A percentile compares a stretch with the other conserved stretches of the same genome.
Conservation (phyloP, 2,329 filamentous ascomycete genomes). For the Cladosporium oxysporum region DNA sequence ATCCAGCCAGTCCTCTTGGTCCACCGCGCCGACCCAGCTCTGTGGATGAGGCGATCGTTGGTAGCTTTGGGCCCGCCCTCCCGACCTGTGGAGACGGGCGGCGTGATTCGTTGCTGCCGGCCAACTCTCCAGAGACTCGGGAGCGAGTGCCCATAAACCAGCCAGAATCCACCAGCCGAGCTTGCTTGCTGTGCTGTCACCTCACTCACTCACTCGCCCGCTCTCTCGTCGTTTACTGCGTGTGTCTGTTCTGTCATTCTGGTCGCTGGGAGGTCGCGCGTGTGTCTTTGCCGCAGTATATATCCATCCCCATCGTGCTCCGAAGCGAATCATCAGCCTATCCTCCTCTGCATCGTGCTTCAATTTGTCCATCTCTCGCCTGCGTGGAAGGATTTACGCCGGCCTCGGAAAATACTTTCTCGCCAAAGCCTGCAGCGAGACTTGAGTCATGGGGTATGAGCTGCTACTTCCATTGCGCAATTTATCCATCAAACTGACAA, state of each 20-base stretch:
- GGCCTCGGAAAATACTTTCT: background rate
- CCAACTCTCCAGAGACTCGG: conserved; percentile 15
- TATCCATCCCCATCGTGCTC: background rate
- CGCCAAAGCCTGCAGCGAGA: background rate
- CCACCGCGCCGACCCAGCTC: conserved; percentile 2
- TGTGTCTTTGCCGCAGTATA: conserved; percentile 12
- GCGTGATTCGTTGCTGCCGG: conserved; percentile 17
- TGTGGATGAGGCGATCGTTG: conserved; percentile 9
- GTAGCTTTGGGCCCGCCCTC: conserved; percentile 18
- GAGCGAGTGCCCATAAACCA: conserved; percentile 11
- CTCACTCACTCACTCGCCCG: background rate
- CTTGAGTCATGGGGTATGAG: conserved; percentile 13
- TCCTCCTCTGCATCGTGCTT: conserved; percentile 4
- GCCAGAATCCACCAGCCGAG: conserved; percentile 12
- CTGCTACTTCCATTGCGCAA: background rate
- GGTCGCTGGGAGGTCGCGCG: conserved; percentile 8
- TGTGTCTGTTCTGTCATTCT: conserved; percentile 9
- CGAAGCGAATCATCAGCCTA: background rate
- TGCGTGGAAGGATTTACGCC: background rate
- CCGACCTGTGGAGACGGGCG: conserved; percentile 18
- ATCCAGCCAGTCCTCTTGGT: background rate
- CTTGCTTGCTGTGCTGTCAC: conserved; percentile 11
- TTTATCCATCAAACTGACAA: background rate
- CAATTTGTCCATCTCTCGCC: background rate
- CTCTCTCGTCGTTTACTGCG: background rate